These are phyloP conservation scores for Pichia sp. DNA, from an alignment of 1,139 yeast species.

Conservation along the genomic window DNA sequence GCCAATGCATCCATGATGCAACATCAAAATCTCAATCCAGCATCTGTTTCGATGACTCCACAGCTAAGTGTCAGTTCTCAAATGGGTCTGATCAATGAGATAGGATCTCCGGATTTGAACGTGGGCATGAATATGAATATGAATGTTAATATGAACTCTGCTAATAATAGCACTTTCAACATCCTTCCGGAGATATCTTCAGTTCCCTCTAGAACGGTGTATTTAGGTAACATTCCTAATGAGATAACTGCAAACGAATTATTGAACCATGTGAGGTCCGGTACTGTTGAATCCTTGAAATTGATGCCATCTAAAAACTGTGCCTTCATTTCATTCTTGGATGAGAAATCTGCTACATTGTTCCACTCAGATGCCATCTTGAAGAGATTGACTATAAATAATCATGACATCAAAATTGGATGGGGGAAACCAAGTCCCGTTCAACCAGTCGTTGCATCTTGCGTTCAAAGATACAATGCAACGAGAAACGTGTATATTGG, in stretches of 20 bases:
- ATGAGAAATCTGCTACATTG: slow-evolving; percentile 52
- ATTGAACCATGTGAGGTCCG: slow-evolving; percentile 85
- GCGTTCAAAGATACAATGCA: slow-evolving; percentile 54
- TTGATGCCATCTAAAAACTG: slow-evolving; percentile 51
- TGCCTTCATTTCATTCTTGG: slow-evolving; percentile 54
- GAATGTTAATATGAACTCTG: neutral
- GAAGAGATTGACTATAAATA: slow-evolving; percentile 48
- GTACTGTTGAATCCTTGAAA: slow-evolving; percentile 73
- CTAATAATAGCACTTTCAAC: neutral
- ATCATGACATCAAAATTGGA: slow-evolving; percentile 52
- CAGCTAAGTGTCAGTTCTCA: slow-evolving; percentile 12
- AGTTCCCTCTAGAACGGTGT: slow-evolving; percentile 72
- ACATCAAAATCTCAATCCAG: slow-evolving; percentile 4
- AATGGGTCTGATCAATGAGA: slow-evolving; percentile 8
- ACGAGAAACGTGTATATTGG: slow-evolving; percentile 59
- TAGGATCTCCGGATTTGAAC: slow-evolving; percentile 8
- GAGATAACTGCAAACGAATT: slow-evolving; percentile 76
- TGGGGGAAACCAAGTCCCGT: slow-evolving; percentile 56
- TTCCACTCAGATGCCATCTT: slow-evolving; percentile 57
- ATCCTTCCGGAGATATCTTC: slow-evolving; percentile 4
- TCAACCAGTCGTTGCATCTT: slow-evolving; percentile 49
- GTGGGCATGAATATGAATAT: neutral
- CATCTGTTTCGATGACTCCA: slow-evolving; percentile 14
- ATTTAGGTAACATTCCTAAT: slow-evolving; percentile 83
- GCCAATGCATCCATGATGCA: slow-evolving; percentile 2